phyloP scores from a whole-genome alignment of 768 basidiomycete species.

The Pulveroboletus ravenelii region DNA sequence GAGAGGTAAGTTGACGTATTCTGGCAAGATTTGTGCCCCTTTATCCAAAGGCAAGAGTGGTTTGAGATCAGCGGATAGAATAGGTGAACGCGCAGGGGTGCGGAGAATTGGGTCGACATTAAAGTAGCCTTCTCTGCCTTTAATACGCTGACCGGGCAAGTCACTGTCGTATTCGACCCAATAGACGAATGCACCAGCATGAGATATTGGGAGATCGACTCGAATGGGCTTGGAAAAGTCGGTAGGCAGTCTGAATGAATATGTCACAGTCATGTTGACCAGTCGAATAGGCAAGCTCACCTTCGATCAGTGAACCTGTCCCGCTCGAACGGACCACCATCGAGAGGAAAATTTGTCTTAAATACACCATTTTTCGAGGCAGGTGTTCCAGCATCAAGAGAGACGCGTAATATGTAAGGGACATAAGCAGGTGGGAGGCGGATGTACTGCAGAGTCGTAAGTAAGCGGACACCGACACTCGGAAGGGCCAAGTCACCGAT shows the following conservation, averaged over 20 bases:
- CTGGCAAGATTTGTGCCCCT: constrained; percentile 47
- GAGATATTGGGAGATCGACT: constrained; percentile 92
- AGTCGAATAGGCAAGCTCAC: constrained; percentile 40
- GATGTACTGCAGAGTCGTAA: constrained; percentile 63
- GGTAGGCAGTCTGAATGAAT: constrained; percentile 60
- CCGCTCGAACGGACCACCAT: constrained; percentile 82
- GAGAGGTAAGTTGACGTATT: constrained; percentile 68
- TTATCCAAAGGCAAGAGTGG: constrained; percentile 50
- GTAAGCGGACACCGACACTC: constrained; percentile 7
- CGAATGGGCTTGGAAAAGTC: constrained; percentile 89
- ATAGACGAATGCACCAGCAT: constrained; percentile 93
- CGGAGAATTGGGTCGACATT: constrained; percentile 91
- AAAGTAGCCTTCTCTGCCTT: constrained; percentile 90
- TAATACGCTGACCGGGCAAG: constrained; percentile 53
- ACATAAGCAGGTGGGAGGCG: constrained; percentile 87
- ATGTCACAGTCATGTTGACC: constrained; percentile 10
- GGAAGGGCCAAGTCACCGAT: constrained; percentile 52
- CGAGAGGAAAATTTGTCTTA: constrained; percentile 94
- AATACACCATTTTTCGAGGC: constrained; percentile 88
- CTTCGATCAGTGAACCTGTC: constrained; percentile 67
- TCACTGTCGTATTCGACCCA: constrained; percentile 88
- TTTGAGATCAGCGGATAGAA: constrained; percentile 54
- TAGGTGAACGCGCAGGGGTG: constrained; percentile 64
- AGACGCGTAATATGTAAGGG: constrained; percentile 89
- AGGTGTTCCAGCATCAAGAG: constrained; percentile 87